phyloP scores from a whole-genome alignment of 345 rosid species.

The Fremontodendron californicum region DNA sequence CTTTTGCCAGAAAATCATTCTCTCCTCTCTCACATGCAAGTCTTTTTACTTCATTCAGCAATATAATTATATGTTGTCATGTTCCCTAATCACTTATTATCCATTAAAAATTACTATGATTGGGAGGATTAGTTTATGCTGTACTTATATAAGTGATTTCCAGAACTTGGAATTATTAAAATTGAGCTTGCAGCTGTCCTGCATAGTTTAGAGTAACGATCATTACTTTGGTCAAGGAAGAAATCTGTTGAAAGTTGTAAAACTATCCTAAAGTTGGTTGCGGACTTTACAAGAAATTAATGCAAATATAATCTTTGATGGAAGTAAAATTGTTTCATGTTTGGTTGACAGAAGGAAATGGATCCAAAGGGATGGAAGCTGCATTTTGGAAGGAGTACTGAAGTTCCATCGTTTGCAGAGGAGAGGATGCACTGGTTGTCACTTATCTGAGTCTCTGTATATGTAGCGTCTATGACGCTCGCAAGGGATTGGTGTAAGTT shows the following conservation, averaged over 20 bases:
- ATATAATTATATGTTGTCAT: not conserved
- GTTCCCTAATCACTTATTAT: not conserved
- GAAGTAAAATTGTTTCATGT: not conserved
- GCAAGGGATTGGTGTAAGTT: not conserved
- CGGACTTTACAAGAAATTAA: not conserved
- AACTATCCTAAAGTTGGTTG: not conserved
- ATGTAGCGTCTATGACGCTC: not conserved
- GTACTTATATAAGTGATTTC: not conserved
- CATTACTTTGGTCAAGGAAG: too few relatives aligned
- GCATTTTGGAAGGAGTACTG: constrained; percentile 7
- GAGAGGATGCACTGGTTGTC: constrained; percentile 1
- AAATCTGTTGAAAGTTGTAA: too few relatives aligned
- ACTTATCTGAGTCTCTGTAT: too few relatives aligned
- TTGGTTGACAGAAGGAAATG: constrained; percentile 15
- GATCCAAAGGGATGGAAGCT: constrained; percentile 15
- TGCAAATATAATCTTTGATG: not conserved
- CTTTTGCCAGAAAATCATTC: constrained; percentile 43
- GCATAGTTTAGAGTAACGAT: too few relatives aligned
- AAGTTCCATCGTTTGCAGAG: constrained; percentile 10
- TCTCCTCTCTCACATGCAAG: constrained; percentile 38
- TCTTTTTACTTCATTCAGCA: constrained; percentile 23
- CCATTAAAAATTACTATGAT: not conserved
- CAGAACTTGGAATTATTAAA: not conserved
- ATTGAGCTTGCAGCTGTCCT: not conserved
- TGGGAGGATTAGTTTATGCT: not conserved